Evolutionary conservation across 2,329 filamentous ascomycete species (phyloP).

Genomic region (Sclerotinia subarctica): DNA sequence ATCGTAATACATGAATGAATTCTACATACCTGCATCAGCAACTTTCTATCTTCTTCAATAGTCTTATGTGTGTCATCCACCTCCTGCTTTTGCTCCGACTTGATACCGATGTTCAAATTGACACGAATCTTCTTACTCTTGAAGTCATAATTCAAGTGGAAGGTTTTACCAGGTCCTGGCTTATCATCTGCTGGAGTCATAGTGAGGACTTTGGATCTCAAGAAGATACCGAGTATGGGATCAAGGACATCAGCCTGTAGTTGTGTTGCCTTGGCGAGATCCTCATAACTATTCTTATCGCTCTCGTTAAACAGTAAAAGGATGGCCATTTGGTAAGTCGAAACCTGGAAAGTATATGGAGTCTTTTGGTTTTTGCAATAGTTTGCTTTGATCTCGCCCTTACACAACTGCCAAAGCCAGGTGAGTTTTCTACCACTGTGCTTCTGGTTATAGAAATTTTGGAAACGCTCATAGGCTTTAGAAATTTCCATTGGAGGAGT

Average conservation of each 20-base stretch:
- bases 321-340: constrained; percentile 96
- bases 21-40: constrained; percentile 84
- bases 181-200: constrained; percentile 71
- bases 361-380: constrained; percentile 88
- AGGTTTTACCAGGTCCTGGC: constrained; percentile 72
- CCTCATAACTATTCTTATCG: constrained; percentile 80
- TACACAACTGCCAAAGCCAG: constrained; percentile 98
- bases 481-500: constrained; percentile 81
- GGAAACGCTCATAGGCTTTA: constrained; percentile 84
- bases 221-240: constrained; percentile 76
- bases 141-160: constrained; percentile 88
- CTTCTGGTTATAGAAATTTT: constrained; percentile 91
- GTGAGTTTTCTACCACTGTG: constrained; percentile 95
- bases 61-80: constrained; percentile 98
- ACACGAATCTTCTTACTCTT: constrained; percentile 98
- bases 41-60: constrained; percentile 95
- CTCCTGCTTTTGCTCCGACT: constrained; percentile 94
- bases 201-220: constrained; percentile 88
- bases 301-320: constrained; percentile 91
- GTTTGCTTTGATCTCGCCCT: constrained; percentile 91
- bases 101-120: constrained; percentile 91
- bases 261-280: constrained; percentile 78
- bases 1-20: not conserved
- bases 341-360: constrained; percentile 95
- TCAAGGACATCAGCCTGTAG: constrained; percentile 81